A percentile compares a stretch with the other conserved stretches of the same genome.
Conservation (phyloP, 2,329 filamentous ascomycete genomes). For the Phoma sp. region DNA sequence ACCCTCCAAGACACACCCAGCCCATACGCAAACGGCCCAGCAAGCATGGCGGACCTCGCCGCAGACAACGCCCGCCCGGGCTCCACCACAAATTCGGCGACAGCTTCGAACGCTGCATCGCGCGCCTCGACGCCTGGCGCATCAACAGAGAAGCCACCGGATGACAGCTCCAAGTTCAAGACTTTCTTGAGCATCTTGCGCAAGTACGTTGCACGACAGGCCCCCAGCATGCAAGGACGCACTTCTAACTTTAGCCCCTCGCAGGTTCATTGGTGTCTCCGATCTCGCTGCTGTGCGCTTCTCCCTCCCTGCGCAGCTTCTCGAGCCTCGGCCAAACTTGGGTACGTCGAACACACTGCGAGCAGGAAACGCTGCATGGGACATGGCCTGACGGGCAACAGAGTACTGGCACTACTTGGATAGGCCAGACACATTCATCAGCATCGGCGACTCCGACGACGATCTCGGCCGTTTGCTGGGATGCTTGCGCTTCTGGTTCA, state of each 20-base stretch:
- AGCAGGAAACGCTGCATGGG: neutral
- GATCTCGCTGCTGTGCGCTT: constrained; percentile 97
- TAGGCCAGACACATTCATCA: constrained; percentile 85
- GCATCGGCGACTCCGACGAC: constrained; percentile 87
- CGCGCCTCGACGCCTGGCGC: constrained; percentile 44
- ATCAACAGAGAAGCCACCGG: constrained; percentile 62
- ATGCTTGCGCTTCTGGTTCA: constrained; percentile 96
- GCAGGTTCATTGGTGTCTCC: constrained; percentile 90
- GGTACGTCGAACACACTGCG: constrained; percentile 51
- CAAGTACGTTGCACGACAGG: constrained; percentile 65
- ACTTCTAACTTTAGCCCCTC: constrained; percentile 15
- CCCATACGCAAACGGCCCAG: constrained; percentile 10
- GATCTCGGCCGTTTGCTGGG: constrained; percentile 92
- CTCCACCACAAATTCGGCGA: constrained; percentile 33
- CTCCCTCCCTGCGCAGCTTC: constrained; percentile 90
- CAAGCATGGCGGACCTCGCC: constrained; percentile 41
- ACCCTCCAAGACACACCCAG: neutral
- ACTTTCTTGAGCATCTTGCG: constrained; percentile 87
- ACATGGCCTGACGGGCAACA: constrained; percentile 43
- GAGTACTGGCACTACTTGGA: constrained; percentile 99
- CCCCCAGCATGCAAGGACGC: constrained; percentile 15
- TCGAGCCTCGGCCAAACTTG: constrained; percentile 95
- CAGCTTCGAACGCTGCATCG: constrained; percentile 44
- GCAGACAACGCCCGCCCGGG: constrained; percentile 34
- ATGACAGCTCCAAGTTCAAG: constrained; percentile 86